Evolutionary conservation across 768 basidiomycete species (phyloP), one percentile per base, ranked within the genome.

Genomic region (Sarcomyxa edulis): DNA sequence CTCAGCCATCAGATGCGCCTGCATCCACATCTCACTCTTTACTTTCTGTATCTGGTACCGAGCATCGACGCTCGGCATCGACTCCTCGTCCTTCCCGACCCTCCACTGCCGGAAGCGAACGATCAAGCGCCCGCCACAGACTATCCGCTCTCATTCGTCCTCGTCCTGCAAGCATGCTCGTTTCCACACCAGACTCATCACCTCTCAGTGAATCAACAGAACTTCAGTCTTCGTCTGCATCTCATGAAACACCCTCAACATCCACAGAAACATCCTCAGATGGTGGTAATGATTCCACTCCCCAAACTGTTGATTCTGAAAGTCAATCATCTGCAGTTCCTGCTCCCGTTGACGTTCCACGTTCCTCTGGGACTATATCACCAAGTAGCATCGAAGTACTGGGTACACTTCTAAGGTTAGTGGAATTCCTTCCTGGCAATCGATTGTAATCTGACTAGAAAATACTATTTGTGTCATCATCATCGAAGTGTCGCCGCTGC

Each of bases 401-500:
- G 20, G 87, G 86, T 16, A 88, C 86, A n/a, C 58, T 90, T 11
- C 65, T 90, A 22, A 89, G 86, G 86, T 85, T 51, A n/a, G n/a
- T 33, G 72, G 61, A 3, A 21, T 28, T 22, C 39, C 22, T 30
- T 25, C 38, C 18, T 34, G 30, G 27, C n/a, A n/a, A n/a, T n/a
- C n/a, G n/a, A n/a, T n/a, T n/a, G n/a, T n/a, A n/a, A n/a, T n/a
- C n/a, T n/a, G n/a, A n/a, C n/a, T n/a, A n/a, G n/a, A 26, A 9
- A 35, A 32, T 22, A 12, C 21, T 22, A n/a, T 26, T 8, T 12
- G 46, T 27, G 36, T 27, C 27, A 21, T 35, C 38, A 6, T 34
- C 7, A 12, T 14, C 54, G 34, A 45, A 86, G 89, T 49, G 89
- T 91, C 22, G 89, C 89, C 3, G 87, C 89, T n/a, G 85, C 89